Base-by-base conservation (phyloP, 805 yeast species). In the Kuraishia borneana region DNA sequence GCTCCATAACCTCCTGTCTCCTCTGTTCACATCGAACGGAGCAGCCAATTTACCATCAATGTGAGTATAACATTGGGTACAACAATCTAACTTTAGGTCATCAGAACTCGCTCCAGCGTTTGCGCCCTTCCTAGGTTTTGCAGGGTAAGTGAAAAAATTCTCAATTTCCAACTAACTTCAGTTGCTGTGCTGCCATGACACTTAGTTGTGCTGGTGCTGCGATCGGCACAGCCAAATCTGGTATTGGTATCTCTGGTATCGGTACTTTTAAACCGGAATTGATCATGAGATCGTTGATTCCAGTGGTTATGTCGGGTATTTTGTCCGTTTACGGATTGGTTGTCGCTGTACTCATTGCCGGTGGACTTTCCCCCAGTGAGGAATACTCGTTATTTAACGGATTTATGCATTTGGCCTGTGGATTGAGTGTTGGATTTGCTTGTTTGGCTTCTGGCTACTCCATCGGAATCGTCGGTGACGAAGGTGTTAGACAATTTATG, bases 401-500 rank as follows among this genome's bases (percentile, higher is more conserved):
- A n/a, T 87, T 87, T 57, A 85, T 92, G 94, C 99, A 92, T 60
- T 65, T 92, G 56, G 88, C 94, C 35, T 87, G 96, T 60, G 99
- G 99, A 2, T 62, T 89, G 39, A 75, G 94, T 25, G 99, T 92
- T 30, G 99, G 99, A 2, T 85, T 92, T 51, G 87, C 97, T 3
- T 88, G 97, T 56, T 68, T 92, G 53, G 88, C 97, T 27, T 83
- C 95, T 39, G 99, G 99, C 30, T 92, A 88, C 59, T 92, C 98
- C 38, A 89, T 89, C 66, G 98, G 98, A 68, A 89, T 89, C 48
- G 98, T 89, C 47, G 98, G 98, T 61, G 98, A 89, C 60, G 96
- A 95, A 39, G 98, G 98, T 73, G 97, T 89, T 39, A 83, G 97
- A 71, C 95, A 96, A 64, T 80, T 88, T 46, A 92, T 95, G 43